A percentile compares a stretch with the other conserved stretches of the same genome.
These are phyloP conservation scores for Bipolaris gigantea DNA, from an alignment of 2,329 filamentous ascomycete species.

Conservation along the genomic window DNA sequence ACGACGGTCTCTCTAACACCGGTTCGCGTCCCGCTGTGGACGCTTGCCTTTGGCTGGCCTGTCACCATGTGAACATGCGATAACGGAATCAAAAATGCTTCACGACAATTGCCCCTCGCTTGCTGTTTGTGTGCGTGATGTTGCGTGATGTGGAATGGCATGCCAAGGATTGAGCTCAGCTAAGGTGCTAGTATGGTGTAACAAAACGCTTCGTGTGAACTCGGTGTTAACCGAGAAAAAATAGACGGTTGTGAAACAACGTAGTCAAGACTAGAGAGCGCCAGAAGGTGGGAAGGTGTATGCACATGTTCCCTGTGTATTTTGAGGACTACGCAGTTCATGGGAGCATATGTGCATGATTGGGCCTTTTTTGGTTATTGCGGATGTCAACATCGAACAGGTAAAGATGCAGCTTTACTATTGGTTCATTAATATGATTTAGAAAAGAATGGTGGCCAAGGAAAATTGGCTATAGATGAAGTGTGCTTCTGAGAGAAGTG, in stretches of 20 bases:
- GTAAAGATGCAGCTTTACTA: no score
- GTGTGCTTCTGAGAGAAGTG: neutral
- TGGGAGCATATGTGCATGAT: no score
- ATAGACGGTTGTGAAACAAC: neutral
- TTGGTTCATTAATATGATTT: neutral
- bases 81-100: slow-evolving; percentile 43
- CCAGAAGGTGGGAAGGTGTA: no score
- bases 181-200: neutral
- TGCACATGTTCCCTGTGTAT: no score
- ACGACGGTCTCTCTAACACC: slow-evolving; percentile 45
- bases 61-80: slow-evolving; percentile 43
- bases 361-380: no score
- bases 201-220: neutral
- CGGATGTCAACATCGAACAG: no score
- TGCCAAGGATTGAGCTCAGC: neutral
- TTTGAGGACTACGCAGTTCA: no score
- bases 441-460: neutral
- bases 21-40: slow-evolving; percentile 28
- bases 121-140: slow-evolving; percentile 16
- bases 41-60: slow-evolving; percentile 42
- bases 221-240: neutral
- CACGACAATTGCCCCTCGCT: slow-evolving; percentile 33
- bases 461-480: neutral
- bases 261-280: no score
- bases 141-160: neutral